These are phyloP conservation scores for Kalaharituber pfeilii DNA, from an alignment of 2,329 filamentous ascomycete species.

Conservation along the genomic window DNA sequence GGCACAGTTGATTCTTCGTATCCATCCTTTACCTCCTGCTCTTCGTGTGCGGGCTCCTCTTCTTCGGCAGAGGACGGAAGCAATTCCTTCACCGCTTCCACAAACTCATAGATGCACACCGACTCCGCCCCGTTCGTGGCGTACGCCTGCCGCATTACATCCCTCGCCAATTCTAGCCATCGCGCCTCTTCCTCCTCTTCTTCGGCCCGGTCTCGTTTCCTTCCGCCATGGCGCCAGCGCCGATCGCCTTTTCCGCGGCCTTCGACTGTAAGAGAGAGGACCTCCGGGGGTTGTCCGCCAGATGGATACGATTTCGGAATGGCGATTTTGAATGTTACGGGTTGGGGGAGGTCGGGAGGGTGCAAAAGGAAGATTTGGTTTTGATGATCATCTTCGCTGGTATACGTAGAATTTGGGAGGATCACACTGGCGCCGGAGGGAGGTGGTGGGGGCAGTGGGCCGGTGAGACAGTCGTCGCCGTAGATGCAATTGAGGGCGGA, in stretches of 20 bases:
- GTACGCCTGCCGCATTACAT: conserved; percentile 51
- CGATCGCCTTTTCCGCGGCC: conserved; percentile 24
- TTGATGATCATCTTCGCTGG: background rate
- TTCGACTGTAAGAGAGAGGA: background rate
- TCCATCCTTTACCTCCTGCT: conserved; percentile 13
- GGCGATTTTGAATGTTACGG: conserved; percentile 38
- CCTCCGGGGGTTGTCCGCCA: conserved; percentile 23
- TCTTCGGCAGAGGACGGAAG: conserved; percentile 20
- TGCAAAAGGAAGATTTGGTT: conserved; percentile 39
- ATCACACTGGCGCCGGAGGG: conserved; percentile 26
- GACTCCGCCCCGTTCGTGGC: conserved; percentile 40
- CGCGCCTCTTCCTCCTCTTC: background rate
- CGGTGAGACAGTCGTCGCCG: conserved; percentile 38
- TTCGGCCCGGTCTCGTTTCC: conserved; percentile 48
- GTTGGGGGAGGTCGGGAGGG: conserved; percentile 45
- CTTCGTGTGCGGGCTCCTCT: conserved; percentile 23
- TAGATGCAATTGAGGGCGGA: conserved; percentile 77
- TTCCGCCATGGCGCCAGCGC: conserved; percentile 48
- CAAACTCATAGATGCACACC: conserved; percentile 80
- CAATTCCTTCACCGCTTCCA: conserved; percentile 49
- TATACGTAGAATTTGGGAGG: conserved; percentile 6
- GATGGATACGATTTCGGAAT: conserved; percentile 63
- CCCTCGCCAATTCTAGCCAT: conserved; percentile 36
- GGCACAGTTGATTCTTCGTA: background rate
- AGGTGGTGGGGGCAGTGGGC: conserved; percentile 14